A percentile compares a stretch with the other conserved stretches of the same genome.
Evolutionary conservation across 2,329 filamentous ascomycete genomes (phyloP).

Genomic region (Septoria petroselini): DNA sequence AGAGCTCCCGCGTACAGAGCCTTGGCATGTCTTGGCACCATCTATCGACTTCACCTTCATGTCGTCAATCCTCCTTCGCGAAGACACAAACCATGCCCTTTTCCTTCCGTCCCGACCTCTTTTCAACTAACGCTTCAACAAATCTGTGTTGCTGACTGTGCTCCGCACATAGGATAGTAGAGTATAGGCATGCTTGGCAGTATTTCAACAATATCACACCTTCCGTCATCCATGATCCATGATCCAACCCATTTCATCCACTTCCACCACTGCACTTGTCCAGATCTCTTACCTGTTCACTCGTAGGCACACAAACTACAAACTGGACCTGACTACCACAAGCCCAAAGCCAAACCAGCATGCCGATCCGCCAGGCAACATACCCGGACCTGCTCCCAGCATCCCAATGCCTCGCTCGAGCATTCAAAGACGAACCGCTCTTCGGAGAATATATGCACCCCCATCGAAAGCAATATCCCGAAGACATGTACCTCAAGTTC

Average conservation of each 20-base stretch:
- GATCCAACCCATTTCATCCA: too few species aligned
- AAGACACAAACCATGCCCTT: too few species aligned
- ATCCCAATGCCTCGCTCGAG: slow-evolving; percentile 27
- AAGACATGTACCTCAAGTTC: slow-evolving; percentile 31
- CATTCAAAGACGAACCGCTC: slow-evolving; percentile 31
- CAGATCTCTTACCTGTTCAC: background rate
- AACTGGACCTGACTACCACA: background rate
- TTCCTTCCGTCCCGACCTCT: too few species aligned
- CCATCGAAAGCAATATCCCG: slow-evolving; percentile 25
- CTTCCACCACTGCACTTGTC: background rate
- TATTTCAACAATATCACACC: background rate
- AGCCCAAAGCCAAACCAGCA: slow-evolving; percentile 5
- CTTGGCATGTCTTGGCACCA: slow-evolving; percentile 3
- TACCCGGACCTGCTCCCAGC: slow-evolving; percentile 31
- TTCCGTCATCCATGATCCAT: too few species aligned
- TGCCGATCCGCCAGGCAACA: slow-evolving; percentile 30
- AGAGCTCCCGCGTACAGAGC: too few species aligned
- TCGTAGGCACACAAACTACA: background rate
- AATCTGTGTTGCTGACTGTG: background rate
- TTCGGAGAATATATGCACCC: slow-evolving; percentile 30
- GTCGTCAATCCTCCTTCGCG: too few species aligned
- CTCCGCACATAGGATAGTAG: background rate
- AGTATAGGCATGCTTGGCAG: background rate
- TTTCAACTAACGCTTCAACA: too few species aligned
- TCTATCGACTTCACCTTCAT: background rate